Evolutionary conservation across 148 eudicot species (phyloP).

Genomic region (Simmondsia chinensis): DNA sequence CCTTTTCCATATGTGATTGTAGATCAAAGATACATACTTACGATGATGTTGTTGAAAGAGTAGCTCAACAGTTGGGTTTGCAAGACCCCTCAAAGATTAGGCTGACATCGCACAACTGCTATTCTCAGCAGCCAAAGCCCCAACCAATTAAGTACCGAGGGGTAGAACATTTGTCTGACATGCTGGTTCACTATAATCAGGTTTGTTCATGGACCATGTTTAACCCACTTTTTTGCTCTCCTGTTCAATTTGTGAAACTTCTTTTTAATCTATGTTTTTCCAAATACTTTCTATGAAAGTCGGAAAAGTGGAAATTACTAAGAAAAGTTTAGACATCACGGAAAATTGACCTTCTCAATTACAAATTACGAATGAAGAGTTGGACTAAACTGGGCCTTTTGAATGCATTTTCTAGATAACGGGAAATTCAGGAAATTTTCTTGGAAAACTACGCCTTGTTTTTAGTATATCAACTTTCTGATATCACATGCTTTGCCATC

Average conservation of each 20-base stretch:
- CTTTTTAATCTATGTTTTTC: too few species aligned
- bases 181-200: conserved; percentile 87
- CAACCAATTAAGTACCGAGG: conserved; percentile 63
- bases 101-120: conserved; percentile 85
- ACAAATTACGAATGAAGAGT: too few species aligned
- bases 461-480: background rate
- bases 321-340: too few species aligned
- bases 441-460: background rate
- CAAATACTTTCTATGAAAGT: too few species aligned
- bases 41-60: conserved; percentile 82
- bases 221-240: background rate
- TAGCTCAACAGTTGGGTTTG: conserved; percentile 60
- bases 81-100: conserved; percentile 89
- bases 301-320: too few species aligned
- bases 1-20: conserved; percentile 7
- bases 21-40: conserved; percentile 74
- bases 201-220: too few species aligned
- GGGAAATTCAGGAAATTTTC: too few species aligned
- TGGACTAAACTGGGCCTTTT: too few species aligned
- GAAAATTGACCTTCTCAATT: too few species aligned
- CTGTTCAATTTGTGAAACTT: too few species aligned
- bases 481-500: conserved; percentile 2
- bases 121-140: conserved; percentile 93
- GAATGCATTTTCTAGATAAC: too few species aligned
- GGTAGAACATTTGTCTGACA: conserved; percentile 57